phyloP scores from a whole-genome alignment of 805 yeast species.

The Kuraishia borneana region DNA sequence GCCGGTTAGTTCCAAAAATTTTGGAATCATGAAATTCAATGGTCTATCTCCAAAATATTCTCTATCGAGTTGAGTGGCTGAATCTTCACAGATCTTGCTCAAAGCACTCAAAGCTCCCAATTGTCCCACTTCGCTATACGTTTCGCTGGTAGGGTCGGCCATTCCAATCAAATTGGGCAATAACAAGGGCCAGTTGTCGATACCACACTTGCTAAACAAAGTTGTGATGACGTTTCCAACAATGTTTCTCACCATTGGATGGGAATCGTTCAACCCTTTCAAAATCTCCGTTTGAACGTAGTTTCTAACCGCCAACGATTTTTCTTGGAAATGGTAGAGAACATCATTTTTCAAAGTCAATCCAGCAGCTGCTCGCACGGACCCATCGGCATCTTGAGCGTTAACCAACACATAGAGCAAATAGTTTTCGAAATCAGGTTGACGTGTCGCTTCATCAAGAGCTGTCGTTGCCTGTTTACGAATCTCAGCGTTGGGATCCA shows the following conservation, averaged over 20 bases:
- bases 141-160: slow-evolving; percentile 27
- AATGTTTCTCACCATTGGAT: slow-evolving; percentile 66
- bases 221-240: slow-evolving; percentile 88
- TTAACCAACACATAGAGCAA: slow-evolving; percentile 55
- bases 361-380: slow-evolving; percentile 82
- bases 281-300: slow-evolving; percentile 24
- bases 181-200: slow-evolving; percentile 62
- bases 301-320: slow-evolving; percentile 17
- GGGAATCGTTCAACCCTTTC: slow-evolving; percentile 39
- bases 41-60: slow-evolving; percentile 62
- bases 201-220: slow-evolving; percentile 55
- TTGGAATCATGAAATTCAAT: slow-evolving; percentile 52
- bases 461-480: slow-evolving; percentile 66
- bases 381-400: slow-evolving; percentile 35
- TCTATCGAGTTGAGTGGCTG: slow-evolving; percentile 50
- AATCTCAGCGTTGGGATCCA: slow-evolving; percentile 43
- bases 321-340: slow-evolving; percentile 23
- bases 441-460: slow-evolving; percentile 52
- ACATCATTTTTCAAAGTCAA: slow-evolving; percentile 70
- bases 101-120: slow-evolving; percentile 78
- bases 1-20: slow-evolving; percentile 41
- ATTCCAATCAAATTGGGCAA: slow-evolving; percentile 60
- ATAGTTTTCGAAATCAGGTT: slow-evolving; percentile 77
- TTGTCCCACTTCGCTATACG: slow-evolving; percentile 31
- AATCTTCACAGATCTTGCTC: slow-evolving; percentile 85